Base-by-base conservation (phyloP, 371 early-diverging fungal species). In the Mortierella sp. region DNA sequence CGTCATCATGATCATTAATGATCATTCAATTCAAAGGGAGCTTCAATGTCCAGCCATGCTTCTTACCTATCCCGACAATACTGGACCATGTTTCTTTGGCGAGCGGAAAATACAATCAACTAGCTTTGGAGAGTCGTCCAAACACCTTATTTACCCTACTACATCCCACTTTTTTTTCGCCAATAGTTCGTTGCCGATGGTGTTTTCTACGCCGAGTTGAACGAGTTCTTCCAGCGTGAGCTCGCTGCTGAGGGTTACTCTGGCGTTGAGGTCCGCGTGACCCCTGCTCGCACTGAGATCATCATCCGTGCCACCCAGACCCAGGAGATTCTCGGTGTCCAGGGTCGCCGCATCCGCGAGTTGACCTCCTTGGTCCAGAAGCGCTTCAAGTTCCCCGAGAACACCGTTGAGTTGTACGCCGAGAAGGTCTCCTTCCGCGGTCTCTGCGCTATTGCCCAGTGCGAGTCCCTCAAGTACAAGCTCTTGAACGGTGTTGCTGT, bases 151-250 rank as follows among this genome's bases (percentile, higher is more conserved):
- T 35, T 49, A 64, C 47, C 14, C 18, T 60, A 32, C 26, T 49
- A 22, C n/a, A 3, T 39, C 24, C 26, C 14, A 16, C n/a, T 40
- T 60, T 11, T 60, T 11, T 16, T 59, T n/a, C 12, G 22, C 54
- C 92, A 37, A 60, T 87, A 96, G 97, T 96, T 97, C 87, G 96
- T 99, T 86, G 98, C 97, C 89, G 99, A 99, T 92, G 99, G 99
- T 94, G 98, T 99, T 70, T 98, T 99, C 94, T 97, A 96, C 93
- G 98, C 99, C 85, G 99, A 99, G 90, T 93, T 99, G 86, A 98
- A 99, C 95, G 97, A 97, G 90, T 97, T 97, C 93, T 94, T 99
- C 89, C 94, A 95, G 86, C 97, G 98, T 86, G 93, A 96, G 89
- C 88, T 95, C 88, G 93, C 80, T 72, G 80, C 80, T 75, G 80